Evolutionary conservation across 305 asterid species (phyloP).

Genomic region (Fraxinus baroniana): DNA sequence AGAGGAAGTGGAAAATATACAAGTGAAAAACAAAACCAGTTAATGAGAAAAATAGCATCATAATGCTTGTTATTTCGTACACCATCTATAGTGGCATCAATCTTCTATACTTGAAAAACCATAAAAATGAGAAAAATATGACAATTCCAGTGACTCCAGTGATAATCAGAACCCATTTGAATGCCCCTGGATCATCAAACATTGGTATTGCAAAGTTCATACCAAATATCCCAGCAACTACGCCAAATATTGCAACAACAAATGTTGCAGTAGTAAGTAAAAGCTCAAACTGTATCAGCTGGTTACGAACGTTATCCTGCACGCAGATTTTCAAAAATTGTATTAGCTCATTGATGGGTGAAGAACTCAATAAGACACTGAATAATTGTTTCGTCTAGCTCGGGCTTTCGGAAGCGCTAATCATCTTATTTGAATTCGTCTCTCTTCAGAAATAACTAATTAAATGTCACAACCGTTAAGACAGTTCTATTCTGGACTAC

Average conservation of each 20-base stretch:
- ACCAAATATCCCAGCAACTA: conserved; percentile 94
- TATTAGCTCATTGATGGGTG: background rate
- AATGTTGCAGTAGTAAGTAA: conserved; percentile 65
- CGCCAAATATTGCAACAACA: conserved; percentile 89
- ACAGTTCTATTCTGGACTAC: too few species aligned
- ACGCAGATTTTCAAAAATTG: conserved; percentile 1
- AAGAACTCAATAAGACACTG: background rate
- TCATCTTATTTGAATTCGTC: background rate
- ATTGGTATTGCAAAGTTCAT: conserved; percentile 70
- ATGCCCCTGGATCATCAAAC: conserved; percentile 62
- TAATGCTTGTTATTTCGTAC: conserved; percentile 13
- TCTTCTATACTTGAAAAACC: conserved; percentile 79
- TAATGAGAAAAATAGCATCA: background rate
- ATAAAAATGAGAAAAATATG: conserved; percentile 62
- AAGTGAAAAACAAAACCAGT: conserved; percentile 5
- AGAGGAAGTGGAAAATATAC: background rate
- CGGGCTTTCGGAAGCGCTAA: background rate
- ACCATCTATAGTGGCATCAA: conserved; percentile 72
- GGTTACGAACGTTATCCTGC: conserved; percentile 98
- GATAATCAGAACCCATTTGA: conserved; percentile 82
- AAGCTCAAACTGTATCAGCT: conserved; percentile 89
- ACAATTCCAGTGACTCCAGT: conserved; percentile 63
- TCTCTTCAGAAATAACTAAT: background rate
- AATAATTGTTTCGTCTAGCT: background rate
- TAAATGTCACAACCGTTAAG: background rate